These are phyloP conservation scores for Actinidia arguta DNA, from an alignment of 179 eudicot species.

Conservation along the genomic window DNA sequence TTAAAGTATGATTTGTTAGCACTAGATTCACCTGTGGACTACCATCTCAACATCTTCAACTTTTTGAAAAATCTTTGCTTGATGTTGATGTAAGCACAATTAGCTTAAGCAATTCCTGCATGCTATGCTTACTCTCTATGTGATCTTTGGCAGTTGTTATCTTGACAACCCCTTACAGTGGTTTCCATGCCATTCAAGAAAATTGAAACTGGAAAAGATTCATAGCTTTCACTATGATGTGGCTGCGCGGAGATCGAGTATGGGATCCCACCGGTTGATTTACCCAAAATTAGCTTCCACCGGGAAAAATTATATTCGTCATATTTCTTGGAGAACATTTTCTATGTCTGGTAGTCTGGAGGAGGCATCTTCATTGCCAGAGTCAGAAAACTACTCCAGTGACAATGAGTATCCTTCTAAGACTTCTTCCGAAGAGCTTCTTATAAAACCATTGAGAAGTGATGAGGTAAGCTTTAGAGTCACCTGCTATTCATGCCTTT, in stretches of 20 bases:
- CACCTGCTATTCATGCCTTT: background rate
- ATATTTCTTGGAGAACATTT: constrained; percentile 36
- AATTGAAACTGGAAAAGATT: constrained; percentile 21
- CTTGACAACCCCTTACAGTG: constrained; percentile 25
- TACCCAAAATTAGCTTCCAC: constrained; percentile 30
- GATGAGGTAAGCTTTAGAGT: constrained; percentile 50
- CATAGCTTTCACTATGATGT: constrained; percentile 26
- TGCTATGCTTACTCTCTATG: background rate
- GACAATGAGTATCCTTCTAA: constrained; percentile 36
- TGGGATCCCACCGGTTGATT: constrained; percentile 25
- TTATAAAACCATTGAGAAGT: constrained; percentile 45
- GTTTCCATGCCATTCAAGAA: constrained; percentile 29
- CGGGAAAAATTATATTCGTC: constrained; percentile 27
- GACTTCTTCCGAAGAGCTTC: constrained; percentile 43
- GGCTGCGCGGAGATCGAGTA: constrained; percentile 35
- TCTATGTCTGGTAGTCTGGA: constrained; percentile 47
- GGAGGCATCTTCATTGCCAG: constrained; percentile 49
- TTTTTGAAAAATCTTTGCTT: background rate
- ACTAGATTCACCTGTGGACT: background rate
- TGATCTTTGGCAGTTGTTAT: constrained; percentile 30
- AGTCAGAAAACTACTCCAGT: constrained; percentile 32
- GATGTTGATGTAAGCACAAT: background rate
- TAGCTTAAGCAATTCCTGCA: background rate
- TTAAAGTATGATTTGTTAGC: background rate
- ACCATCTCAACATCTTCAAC: background rate